Evolutionary conservation across 2,329 filamentous ascomycete genomes (phyloP).

Genomic region (Aspergillus arachidicola): DNA sequence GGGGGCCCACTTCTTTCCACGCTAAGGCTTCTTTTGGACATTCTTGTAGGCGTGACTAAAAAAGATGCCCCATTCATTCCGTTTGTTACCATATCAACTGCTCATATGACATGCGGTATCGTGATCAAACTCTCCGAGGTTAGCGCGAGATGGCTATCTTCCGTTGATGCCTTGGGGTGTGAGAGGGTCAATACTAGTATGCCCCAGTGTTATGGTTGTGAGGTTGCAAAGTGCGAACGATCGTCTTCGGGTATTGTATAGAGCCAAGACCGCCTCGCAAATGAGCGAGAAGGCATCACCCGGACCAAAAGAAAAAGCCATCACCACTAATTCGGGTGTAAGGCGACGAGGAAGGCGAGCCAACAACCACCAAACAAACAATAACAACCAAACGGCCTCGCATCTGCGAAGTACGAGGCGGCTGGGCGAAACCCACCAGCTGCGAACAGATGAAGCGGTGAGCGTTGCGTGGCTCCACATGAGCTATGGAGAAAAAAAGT

Average conservation of each 20-base stretch:
- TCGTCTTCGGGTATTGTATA: not conserved
- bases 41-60: not conserved
- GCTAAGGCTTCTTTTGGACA: not conserved
- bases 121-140: not conserved
- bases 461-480: slow-evolving; percentile 8
- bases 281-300: not conserved
- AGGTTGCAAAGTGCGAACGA: not conserved
- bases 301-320: not conserved
- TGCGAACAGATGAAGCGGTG: slow-evolving; percentile 8
- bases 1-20: not conserved
- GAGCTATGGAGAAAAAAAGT: slow-evolving; percentile 7
- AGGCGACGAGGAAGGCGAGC: not conserved
- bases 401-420: not conserved
- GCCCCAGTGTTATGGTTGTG: not conserved
- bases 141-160: not conserved
- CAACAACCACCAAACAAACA: not conserved
- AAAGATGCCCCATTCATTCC: not conserved
- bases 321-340: not conserved
- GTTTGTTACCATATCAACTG: slow-evolving; percentile 1
- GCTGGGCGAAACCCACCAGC: slow-evolving; percentile 4
- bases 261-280: not conserved
- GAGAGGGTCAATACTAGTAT: not conserved
- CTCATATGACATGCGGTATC: slow-evolving; percentile 2
- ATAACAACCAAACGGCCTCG: not conserved
- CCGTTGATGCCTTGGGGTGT: not conserved